Conservation (phyloP, 495 filamentous ascomycete genomes). For the Penicillium cinerascens region DNA sequence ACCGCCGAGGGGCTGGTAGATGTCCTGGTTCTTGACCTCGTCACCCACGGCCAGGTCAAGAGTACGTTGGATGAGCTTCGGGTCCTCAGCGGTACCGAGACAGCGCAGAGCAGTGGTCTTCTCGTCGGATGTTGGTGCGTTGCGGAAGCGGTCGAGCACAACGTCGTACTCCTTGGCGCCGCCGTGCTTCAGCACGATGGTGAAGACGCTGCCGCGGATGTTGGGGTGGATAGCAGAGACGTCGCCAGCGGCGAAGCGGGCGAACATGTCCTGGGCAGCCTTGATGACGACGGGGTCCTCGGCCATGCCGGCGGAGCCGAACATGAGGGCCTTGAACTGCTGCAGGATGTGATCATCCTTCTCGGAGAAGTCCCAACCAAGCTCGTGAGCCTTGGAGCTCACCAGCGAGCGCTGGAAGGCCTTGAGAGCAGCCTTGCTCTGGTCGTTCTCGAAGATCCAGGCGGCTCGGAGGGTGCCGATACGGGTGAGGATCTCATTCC, state of each 20-base stretch:
- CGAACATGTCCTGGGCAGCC: slow-evolving; percentile 63
- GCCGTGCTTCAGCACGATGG: slow-evolving; percentile 58
- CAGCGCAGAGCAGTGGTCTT: slow-evolving; percentile 91
- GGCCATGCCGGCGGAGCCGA: slow-evolving; percentile 57
- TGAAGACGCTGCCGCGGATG: slow-evolving; percentile 60
- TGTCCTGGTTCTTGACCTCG: slow-evolving; percentile 93
- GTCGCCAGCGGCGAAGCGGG: slow-evolving; percentile 57
- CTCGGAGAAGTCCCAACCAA: slow-evolving; percentile 84
- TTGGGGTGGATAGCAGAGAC: slow-evolving; percentile 62
- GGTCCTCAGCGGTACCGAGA: slow-evolving; percentile 73
- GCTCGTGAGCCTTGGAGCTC: slow-evolving; percentile 70
- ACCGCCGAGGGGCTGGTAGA: slow-evolving; percentile 81
- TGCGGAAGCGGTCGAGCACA: slow-evolving; percentile 75
- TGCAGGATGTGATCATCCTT: slow-evolving; percentile 84
- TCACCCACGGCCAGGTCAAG: slow-evolving; percentile 69
- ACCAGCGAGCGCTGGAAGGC: slow-evolving; percentile 75
- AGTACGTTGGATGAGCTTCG: slow-evolving; percentile 76
- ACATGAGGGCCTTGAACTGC: slow-evolving; percentile 70
- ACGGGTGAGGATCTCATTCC: slow-evolving; percentile 82
- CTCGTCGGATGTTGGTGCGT: slow-evolving; percentile 87
- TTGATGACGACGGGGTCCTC: slow-evolving; percentile 56
- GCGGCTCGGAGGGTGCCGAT: slow-evolving; percentile 71
- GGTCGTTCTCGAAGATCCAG: slow-evolving; percentile 83
- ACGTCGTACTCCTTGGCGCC: slow-evolving; percentile 65
- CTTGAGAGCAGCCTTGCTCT: slow-evolving; percentile 70